phyloP scores from a whole-genome alignment of 2,329 filamentous ascomycete genomes.

The Ascocoryne sarcoides region DNA sequence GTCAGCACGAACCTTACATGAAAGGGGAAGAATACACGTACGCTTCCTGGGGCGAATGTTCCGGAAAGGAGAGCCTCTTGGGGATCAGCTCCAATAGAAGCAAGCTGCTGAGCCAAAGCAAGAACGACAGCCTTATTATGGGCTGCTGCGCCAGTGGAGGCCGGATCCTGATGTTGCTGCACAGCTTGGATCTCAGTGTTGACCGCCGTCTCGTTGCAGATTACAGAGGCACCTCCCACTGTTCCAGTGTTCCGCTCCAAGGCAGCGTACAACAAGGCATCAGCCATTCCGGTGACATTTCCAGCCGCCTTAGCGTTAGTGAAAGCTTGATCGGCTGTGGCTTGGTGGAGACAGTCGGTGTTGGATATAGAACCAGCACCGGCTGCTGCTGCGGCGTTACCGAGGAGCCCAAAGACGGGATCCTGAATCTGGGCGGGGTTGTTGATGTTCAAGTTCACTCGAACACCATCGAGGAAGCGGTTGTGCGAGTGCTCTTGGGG shows the following conservation, averaged over 20 bases:
- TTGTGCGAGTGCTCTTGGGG: slow-evolving; percentile 50
- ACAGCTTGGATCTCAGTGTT: slow-evolving; percentile 60
- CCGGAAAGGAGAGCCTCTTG: slow-evolving; percentile 48
- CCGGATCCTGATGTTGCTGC: slow-evolving; percentile 59
- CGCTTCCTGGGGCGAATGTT: slow-evolving; percentile 53
- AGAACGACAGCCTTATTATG: slow-evolving; percentile 54
- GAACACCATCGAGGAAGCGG: slow-evolving; percentile 38
- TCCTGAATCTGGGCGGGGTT: slow-evolving; percentile 41
- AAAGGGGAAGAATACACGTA: slow-evolving; percentile 30
- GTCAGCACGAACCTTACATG: slow-evolving; percentile 10
- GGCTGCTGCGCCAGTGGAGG: slow-evolving; percentile 44
- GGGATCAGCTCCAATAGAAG: slow-evolving; percentile 53
- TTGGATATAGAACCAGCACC: slow-evolving; percentile 42
- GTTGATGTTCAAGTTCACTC: slow-evolving; percentile 36
- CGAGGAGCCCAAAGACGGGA: slow-evolving; percentile 43
- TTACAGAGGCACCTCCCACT: slow-evolving; percentile 48
- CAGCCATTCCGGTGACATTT: slow-evolving; percentile 42
- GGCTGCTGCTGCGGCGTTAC: slow-evolving; percentile 39
- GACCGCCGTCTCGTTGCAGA: slow-evolving; percentile 47
- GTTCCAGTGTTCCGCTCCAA: slow-evolving; percentile 52
- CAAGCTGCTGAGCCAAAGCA: slow-evolving; percentile 50
- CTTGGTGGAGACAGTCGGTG: slow-evolving; percentile 51
- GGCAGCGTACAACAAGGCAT: slow-evolving; percentile 44
- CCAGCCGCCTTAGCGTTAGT: slow-evolving; percentile 49
- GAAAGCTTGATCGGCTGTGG: slow-evolving; percentile 50